Base-by-base conservation (phyloP, 1,284 basidiomycete species). In the Tilletia caries region DNA sequence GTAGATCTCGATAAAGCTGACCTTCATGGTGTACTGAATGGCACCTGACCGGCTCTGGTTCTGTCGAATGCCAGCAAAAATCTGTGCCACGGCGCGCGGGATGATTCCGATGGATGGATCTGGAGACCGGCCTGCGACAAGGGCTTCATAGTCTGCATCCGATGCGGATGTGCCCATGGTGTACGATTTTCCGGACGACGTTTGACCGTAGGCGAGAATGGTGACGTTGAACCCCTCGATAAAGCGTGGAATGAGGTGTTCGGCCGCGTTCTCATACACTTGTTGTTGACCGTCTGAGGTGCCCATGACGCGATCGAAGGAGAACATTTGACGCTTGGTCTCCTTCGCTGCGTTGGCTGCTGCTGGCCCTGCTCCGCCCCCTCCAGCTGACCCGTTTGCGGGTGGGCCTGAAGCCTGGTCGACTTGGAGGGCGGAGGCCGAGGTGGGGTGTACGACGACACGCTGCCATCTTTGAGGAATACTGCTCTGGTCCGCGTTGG, bases 221-320 rank as follows among this genome's bases (percentile, higher is more conserved):
- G 96, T 98, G 74, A 94, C 95, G 85, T 98, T 98, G 85, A 94
- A 95, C 13, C 95, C 95, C 79, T 95, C 92, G 62, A 97, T 83
- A 84, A 98, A 98, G 74, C 92, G 91, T 34, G 91, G 89, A 73
- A 98, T 88, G 75, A 96, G 89, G 29, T 92, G 91, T 70, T 90
- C 88, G 5, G 93, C 92, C 29, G 92, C 92, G 5, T 88, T 87
- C 48, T 89, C 89, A 84, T 92, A 98, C 75, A 98, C 88, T 44
- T 90, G 88, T 83, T 90, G 88, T 83, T 98, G 95, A 0, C 90
- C 90, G 44, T 92, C 89, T 48, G 89, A 86, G 33, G 92, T 92
- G 2, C 89, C 88, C 77, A 95, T 90, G 66, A 98, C 95, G 76
- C 93, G 91, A 86, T 98, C 96, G 84, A 96, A 98, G 69, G 89